These are phyloP conservation scores for Sambucus nigra DNA, from an alignment of 129 eudicot genomes.

Conservation along the genomic window DNA sequence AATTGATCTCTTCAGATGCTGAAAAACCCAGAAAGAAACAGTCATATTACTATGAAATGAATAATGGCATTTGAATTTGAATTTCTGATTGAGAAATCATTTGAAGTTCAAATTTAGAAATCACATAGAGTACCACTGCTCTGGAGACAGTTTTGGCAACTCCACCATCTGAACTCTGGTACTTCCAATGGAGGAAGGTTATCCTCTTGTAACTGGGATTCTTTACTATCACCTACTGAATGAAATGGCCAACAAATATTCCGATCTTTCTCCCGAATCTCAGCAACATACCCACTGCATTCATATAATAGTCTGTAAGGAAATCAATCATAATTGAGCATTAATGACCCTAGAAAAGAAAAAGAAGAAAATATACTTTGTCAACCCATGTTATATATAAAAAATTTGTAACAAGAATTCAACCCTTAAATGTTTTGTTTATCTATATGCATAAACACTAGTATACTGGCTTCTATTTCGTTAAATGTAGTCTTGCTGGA, in stretches of 20 bases:
- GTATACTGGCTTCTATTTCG: no score
- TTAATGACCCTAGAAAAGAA: no score
- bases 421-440: no score
- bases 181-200: conserved; percentile 11
- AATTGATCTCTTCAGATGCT: conserved; percentile 1
- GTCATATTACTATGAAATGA: conserved; percentile 7
- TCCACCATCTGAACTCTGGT: conserved; percentile 8
- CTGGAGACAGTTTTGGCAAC: conserved; percentile 4
- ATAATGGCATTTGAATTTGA: background rate
- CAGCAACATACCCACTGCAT: conserved; percentile 31
- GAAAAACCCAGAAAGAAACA: conserved; percentile 6
- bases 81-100: background rate
- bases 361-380: no score
- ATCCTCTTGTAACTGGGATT: conserved; percentile 11
- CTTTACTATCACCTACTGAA: conserved; percentile 12
- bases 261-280: conserved; percentile 24
- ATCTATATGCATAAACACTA: no score
- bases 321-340: no score
- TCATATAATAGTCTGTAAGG: no score
- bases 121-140: conserved; percentile 7
- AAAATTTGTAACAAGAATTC: no score
- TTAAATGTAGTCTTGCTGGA: no score
- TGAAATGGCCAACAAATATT: conserved; percentile 31
- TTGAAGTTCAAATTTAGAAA: conserved; percentile 10
- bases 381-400: no score